Evolutionary conservation across 2,329 filamentous ascomycete genomes (phyloP).

Genomic region (Ophiosphaerella narmari): DNA sequence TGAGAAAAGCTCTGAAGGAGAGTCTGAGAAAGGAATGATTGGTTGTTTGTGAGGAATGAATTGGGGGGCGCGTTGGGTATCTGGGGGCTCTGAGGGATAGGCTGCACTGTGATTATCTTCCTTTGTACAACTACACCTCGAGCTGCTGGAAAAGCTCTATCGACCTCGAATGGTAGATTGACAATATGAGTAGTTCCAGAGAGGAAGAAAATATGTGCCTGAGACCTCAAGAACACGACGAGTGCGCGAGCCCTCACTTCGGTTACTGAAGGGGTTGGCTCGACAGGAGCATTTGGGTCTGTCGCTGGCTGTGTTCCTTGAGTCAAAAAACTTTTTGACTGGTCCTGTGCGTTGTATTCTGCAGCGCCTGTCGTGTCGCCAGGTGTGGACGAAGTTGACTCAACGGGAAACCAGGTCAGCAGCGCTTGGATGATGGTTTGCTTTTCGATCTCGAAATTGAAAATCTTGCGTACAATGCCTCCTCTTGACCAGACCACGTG

Average conservation of each 20-base stretch:
- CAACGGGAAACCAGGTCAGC: conserved; percentile 75
- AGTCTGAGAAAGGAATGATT: conserved; percentile 59
- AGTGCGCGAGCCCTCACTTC: conserved; percentile 61
- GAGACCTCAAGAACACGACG: conserved; percentile 88
- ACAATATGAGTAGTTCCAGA: conserved; percentile 86
- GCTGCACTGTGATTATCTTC: conserved; percentile 63
- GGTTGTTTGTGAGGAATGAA: conserved; percentile 69
- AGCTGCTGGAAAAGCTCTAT: conserved; percentile 80
- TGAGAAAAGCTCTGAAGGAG: conserved; percentile 50
- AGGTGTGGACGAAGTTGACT: conserved; percentile 26
- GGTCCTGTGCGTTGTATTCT: conserved; percentile 18
- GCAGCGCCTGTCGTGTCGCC: conserved; percentile 10
- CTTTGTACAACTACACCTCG: conserved; percentile 85
- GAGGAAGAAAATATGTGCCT: conserved; percentile 92
- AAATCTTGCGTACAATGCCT: conserved; percentile 81
- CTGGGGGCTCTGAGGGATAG: conserved; percentile 42
- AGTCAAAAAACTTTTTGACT: conserved; percentile 30
- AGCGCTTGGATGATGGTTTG: conserved; percentile 86
- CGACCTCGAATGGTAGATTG: conserved; percentile 93
- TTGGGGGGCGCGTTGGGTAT: conserved; percentile 70
- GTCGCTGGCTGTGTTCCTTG: conserved; percentile 41
- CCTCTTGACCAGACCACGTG: conserved; percentile 90
- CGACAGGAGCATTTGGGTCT: conserved; percentile 26
- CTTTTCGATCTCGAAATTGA: conserved; percentile 83
- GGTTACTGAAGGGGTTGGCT: conserved; percentile 19